These are phyloP conservation scores for Piromyces finnis DNA, from an alignment of 192 early-diverging fungal genomes.

Conservation along the genomic window DNA sequence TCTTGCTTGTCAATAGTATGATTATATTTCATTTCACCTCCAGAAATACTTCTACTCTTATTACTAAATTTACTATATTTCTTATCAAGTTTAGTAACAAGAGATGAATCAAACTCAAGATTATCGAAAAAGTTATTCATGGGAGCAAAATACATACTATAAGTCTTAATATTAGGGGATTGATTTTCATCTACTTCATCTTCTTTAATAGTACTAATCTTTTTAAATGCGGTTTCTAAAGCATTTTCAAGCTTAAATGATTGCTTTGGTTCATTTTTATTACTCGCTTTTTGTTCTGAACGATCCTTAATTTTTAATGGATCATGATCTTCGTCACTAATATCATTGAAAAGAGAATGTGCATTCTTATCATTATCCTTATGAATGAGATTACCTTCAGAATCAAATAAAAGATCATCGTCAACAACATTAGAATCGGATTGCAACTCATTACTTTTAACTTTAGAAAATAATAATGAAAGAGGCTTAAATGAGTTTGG, in stretches of 20 bases:
- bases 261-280: not conserved
- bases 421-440: not conserved
- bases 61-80: not conserved
- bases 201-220: not conserved
- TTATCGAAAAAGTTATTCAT: not conserved
- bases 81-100: not conserved
- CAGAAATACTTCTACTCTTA: not conserved
- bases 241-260: not conserved
- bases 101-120: not conserved
- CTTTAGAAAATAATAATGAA: not conserved
- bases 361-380: not conserved
- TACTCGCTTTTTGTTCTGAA: not conserved
- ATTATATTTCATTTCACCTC: not conserved
- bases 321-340: not conserved
- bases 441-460: not conserved
- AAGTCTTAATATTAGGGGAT: not conserved
- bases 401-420: not conserved
- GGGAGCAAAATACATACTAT: not conserved
- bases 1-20: not conserved
- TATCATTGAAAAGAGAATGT: not conserved
- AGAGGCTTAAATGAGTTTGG: not conserved
- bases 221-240: not conserved
- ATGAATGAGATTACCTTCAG: not conserved
- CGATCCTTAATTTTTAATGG: not conserved
- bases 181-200: not conserved